Evolutionary conservation across 2,329 filamentous ascomycete species (phyloP), one percentile per base, ranked within the genome.

Genomic region (Colletotrichum salicis): DNA sequence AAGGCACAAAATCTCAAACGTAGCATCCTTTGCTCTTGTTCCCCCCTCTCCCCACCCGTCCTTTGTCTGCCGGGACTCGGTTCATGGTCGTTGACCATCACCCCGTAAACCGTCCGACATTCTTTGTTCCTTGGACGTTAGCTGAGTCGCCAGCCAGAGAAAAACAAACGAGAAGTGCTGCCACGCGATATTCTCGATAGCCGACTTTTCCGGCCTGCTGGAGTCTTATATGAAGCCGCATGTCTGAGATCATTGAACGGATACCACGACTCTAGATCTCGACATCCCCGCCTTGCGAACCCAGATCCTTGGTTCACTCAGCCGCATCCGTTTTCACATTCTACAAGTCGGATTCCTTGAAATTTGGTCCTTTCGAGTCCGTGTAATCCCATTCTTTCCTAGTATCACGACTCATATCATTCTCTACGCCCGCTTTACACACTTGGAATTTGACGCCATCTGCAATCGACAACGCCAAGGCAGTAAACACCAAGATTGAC

Each of bases 171-270:
- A 52, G 31, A 13, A n/a, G 10, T 22, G 13, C 52, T 15, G 31
- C 22, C 45, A 22, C 67, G 19, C 35, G 22, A 22, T 56, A 45
- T 35, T 29, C 12, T 56, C 57, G n/a, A 37, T 5, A 8, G 12
- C 48, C 37, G 22, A 22, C 45, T 12, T 33, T 41, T 41, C 31
- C 35, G 24, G 33, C 5, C 7, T 22, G 33, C 11, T 48, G 56
- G 35, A 8, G 55, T 52, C 13, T 48, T 72, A 70, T 72, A 70
- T 70, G 55, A 70, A 51, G 59, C 48, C n/a, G 27, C 24, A 13
- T 41, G 61, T 45, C 61, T 64, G 51, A 31, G 48, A 55, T 54
- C 12, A 19, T 45, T 24, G 2, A 41, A 22, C 2, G 11, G 31
- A 12, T 10, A 13, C 33, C 13, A 27, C 10, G 5, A 4, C 12